Evolutionary conservation across 139 green algal genomes (phyloP).

Genomic region (Spirogloea muscicola): DNA sequence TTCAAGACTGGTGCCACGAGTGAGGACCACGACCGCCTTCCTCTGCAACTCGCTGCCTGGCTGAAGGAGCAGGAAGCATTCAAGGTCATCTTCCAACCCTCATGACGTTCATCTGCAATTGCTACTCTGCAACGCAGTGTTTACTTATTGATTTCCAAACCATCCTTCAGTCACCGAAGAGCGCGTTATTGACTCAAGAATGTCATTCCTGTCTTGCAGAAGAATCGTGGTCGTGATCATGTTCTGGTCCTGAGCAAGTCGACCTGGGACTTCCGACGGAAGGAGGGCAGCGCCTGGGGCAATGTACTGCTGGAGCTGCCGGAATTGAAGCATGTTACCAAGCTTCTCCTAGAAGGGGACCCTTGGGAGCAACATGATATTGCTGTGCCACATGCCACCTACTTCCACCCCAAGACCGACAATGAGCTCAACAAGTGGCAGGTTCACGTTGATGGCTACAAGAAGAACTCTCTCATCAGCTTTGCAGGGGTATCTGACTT

Average conservation of each 20-base stretch:
- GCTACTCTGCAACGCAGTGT: no score
- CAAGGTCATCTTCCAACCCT: slow-evolving; percentile 1
- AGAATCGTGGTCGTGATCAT: slow-evolving; percentile 11
- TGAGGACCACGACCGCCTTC: slow-evolving; percentile 8
- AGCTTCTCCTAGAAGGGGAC: slow-evolving; percentile 18
- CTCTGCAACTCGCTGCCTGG: neutral
- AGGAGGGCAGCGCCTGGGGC: slow-evolving; percentile 2
- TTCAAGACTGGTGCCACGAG: slow-evolving; percentile 9
- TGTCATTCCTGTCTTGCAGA: no score
- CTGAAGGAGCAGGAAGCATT: slow-evolving; percentile 6
- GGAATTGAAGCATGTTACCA: slow-evolving; percentile 18
- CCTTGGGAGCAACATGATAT: slow-evolving; percentile 20
- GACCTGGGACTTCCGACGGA: slow-evolving; percentile 32
- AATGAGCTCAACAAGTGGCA: slow-evolving; percentile 10
- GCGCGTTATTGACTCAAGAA: no score
- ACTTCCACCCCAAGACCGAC: slow-evolving; percentile 17
- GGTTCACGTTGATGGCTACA: neutral
- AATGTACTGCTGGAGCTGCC: slow-evolving; percentile 20
- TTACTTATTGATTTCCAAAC: no score
- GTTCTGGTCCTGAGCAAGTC: slow-evolving; percentile 12
- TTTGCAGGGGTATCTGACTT: slow-evolving; percentile 6
- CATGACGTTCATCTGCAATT: no score
- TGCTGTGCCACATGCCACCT: slow-evolving; percentile 9
- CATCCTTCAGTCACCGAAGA: no score
- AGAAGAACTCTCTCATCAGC: neutral